These are phyloP conservation scores for Taiozyma sp. DNA, from an alignment of 1,139 yeast species.

Conservation along the genomic window DNA sequence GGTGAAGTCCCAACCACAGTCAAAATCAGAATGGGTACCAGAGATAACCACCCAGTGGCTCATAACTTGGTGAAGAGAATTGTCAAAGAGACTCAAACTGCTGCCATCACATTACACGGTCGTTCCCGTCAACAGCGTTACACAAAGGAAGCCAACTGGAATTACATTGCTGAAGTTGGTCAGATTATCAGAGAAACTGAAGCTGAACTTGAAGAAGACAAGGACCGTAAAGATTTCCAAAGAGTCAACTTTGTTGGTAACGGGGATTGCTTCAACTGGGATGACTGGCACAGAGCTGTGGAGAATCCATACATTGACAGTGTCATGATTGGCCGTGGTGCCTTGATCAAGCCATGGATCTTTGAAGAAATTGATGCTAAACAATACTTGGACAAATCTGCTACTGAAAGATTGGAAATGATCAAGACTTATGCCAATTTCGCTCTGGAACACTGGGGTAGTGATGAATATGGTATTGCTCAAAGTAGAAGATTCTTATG, in stretches of 20 bases:
- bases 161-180: slow-evolving; percentile 74
- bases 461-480: slow-evolving; percentile 91
- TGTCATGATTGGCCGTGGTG: slow-evolving; percentile 98
- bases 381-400: slow-evolving; percentile 85
- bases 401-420: slow-evolving; percentile 82
- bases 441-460: slow-evolving; percentile 97
- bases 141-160: slow-evolving; percentile 91
- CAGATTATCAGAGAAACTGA: slow-evolving; percentile 52
- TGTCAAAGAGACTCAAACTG: slow-evolving; percentile 72
- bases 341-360: slow-evolving; percentile 97
- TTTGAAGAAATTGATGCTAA: slow-evolving; percentile 90
- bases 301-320: slow-evolving; percentile 74
- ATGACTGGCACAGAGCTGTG: slow-evolving; percentile 84
- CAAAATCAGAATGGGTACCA: slow-evolving; percentile 87
- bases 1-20: slow-evolving; percentile 90
- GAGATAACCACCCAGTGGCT: slow-evolving; percentile 85
- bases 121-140: slow-evolving; percentile 95
- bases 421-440: slow-evolving; percentile 62
- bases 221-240: slow-evolving; percentile 39
- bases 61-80: slow-evolving; percentile 63
- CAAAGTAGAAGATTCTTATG: slow-evolving; percentile 87
- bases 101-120: slow-evolving; percentile 92
- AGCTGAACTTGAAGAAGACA: slow-evolving; percentile 41
- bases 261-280: slow-evolving; percentile 84
- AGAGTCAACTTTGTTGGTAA: slow-evolving; percentile 74